phyloP scores from a whole-genome alignment of 2,329 filamentous ascomycete genomes.

The Sporothrix humicola region DNA sequence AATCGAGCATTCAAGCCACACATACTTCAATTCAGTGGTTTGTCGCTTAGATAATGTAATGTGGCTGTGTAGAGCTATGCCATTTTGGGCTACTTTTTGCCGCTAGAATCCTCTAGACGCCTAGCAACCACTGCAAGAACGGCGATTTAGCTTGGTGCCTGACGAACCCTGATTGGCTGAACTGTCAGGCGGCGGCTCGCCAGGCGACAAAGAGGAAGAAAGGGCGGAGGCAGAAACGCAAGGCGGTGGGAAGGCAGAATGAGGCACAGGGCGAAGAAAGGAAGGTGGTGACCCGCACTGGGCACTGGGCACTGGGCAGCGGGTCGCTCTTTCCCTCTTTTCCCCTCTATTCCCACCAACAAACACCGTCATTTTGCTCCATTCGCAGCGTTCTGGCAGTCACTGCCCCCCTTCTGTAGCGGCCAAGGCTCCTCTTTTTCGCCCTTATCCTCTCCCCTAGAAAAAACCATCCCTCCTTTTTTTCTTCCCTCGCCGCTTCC shows the following conservation, averaged over 20 bases:
- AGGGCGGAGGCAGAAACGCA: conserved; percentile 6
- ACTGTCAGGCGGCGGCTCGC: not conserved
- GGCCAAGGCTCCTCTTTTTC: conserved; percentile 25
- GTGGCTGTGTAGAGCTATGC: conserved; percentile 23
- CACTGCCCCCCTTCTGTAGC: conserved; percentile 5
- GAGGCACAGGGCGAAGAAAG: conserved; percentile 14
- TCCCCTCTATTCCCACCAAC: conserved; percentile 31
- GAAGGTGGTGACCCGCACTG: conserved; percentile 23
- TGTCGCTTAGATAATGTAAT: conserved; percentile 17
- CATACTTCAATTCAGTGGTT: no score
- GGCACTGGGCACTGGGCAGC: conserved; percentile 4
- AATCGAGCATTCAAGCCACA: conserved; percentile 1
- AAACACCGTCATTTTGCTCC: conserved; percentile 22
- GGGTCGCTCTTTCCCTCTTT: conserved; percentile 31
- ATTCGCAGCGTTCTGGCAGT: not conserved
- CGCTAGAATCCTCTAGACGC: conserved; percentile 28
- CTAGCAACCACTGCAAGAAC: not conserved
- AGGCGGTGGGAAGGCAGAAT: conserved; percentile 7
- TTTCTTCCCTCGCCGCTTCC: conserved; percentile 25
- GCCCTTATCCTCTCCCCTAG: conserved; percentile 13
- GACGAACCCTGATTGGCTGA: conserved; percentile 22
- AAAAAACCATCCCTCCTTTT: conserved; percentile 32
- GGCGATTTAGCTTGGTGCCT: conserved; percentile 27
- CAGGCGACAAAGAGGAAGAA: conserved; percentile 14
- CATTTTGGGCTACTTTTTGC: conserved; percentile 14